A percentile compares a stretch with the other conserved stretches of the same genome.
phyloP scores from a whole-genome alignment of 2,329 filamentous ascomycete species.

The Xylaria sp. region DNA sequence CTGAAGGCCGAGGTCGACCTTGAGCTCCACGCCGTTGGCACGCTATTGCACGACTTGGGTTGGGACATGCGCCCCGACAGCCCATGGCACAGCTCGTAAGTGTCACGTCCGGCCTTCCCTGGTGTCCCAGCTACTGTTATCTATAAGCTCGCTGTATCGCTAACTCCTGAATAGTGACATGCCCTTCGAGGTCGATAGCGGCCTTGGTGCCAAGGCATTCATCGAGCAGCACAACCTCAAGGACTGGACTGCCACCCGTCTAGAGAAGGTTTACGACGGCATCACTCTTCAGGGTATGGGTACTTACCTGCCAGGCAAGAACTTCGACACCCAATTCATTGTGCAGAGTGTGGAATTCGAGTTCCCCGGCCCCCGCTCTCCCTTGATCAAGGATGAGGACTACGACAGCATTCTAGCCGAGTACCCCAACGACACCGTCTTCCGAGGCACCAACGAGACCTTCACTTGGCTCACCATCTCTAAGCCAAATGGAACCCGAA shows the following conservation, averaged over 20 bases:
- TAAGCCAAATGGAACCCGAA: constrained; percentile 30
- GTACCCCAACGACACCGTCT: constrained; percentile 35
- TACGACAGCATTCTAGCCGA: constrained; percentile 29
- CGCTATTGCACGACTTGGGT: constrained; percentile 33
- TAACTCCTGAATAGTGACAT: constrained; percentile 11
- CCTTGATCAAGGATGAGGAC: constrained; percentile 21
- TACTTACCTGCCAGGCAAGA: constrained; percentile 26
- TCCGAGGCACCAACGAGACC: constrained; percentile 37
- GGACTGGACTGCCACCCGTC: constrained; percentile 21
- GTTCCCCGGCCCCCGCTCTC: constrained; percentile 33
- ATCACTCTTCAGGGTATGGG: constrained; percentile 31
- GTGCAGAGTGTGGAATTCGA: constrained; percentile 31
- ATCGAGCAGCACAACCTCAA: constrained; percentile 14
- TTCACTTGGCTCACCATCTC: constrained; percentile 32
- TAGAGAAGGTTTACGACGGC: constrained; percentile 28
- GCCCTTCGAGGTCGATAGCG: constrained; percentile 34
- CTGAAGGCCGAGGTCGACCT: constrained; percentile 32
- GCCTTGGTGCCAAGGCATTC: constrained; percentile 24
- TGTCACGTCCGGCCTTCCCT: not conserved
- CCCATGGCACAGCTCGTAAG: constrained; percentile 29
- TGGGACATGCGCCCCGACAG: constrained; percentile 34
- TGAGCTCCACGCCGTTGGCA: constrained; percentile 32
- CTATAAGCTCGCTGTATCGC: not conserved
- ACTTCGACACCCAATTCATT: constrained; percentile 31
- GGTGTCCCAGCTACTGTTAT: not conserved